These are phyloP conservation scores for Alternaria ethzedia DNA, from an alignment of 2,329 filamentous ascomycete genomes.

Conservation along the genomic window DNA sequence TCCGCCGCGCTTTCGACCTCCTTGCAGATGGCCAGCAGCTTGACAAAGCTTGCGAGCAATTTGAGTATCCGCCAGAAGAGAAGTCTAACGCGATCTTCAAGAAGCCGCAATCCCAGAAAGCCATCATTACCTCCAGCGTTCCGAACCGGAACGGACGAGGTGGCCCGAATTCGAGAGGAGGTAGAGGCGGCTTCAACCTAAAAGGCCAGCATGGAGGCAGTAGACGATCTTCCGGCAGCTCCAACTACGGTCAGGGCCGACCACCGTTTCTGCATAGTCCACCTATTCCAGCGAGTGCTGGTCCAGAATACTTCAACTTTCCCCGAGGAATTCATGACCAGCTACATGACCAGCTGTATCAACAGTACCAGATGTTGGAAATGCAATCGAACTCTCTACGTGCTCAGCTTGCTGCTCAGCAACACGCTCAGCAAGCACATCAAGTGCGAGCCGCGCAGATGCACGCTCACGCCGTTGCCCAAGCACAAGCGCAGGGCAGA, in stretches of 20 bases:
- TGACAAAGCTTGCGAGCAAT: conserved; percentile 84
- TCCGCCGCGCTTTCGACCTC: conserved; percentile 85
- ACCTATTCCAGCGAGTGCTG: conserved; percentile 44
- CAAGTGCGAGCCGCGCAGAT: conserved; percentile 44
- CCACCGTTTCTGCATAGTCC: conserved; percentile 52
- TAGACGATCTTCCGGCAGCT: conserved; percentile 64
- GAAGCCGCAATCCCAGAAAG: conserved; percentile 59
- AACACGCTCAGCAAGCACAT: conserved; percentile 49
- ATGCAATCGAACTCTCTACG: conserved; percentile 49
- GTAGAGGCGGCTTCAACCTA: conserved; percentile 55
- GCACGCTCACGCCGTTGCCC: conserved; percentile 47
- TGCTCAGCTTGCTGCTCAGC: conserved; percentile 45
- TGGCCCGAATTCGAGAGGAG: conserved; percentile 53
- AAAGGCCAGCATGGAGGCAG: conserved; percentile 53
- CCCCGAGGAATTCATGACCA: conserved; percentile 50
- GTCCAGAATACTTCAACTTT: conserved; percentile 55
- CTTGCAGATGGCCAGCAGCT: conserved; percentile 77
- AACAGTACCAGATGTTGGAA: conserved; percentile 57
- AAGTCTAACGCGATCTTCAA: conserved; percentile 66
- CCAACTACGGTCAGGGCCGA: conserved; percentile 53
- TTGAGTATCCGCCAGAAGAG: conserved; percentile 79
- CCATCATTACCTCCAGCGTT: conserved; percentile 59
- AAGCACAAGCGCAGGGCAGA: conserved; percentile 44
- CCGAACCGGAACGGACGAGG: conserved; percentile 58
- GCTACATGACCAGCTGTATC: conserved; percentile 56